Evolutionary conservation across 2,329 filamentous ascomycete genomes (phyloP).

Genomic region (Fusarium sp.): DNA sequence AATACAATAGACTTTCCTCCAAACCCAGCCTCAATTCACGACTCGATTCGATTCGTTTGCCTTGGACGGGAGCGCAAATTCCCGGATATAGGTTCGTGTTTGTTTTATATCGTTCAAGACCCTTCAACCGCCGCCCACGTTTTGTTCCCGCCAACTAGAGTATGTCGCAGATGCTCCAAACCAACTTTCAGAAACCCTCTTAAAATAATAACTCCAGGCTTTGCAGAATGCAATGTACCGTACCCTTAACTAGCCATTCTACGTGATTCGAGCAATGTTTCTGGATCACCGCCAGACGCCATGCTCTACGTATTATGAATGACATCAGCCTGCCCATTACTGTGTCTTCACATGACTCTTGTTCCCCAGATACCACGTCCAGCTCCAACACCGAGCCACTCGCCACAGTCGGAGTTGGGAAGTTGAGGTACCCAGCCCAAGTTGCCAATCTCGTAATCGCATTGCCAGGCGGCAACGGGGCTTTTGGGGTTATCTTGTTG

Average conservation of each 20-base stretch:
- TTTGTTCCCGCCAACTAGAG: constrained; percentile 39
- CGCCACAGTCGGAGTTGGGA: constrained; percentile 75
- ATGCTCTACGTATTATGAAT: constrained; percentile 24
- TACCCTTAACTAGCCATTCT: constrained; percentile 40
- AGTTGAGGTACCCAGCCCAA: constrained; percentile 84
- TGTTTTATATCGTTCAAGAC: constrained; percentile 31
- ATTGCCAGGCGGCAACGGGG: constrained; percentile 83
- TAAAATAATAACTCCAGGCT: constrained; percentile 45
- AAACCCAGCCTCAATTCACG: constrained; percentile 2
- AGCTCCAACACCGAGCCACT: constrained; percentile 86
- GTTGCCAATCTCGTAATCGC: constrained; percentile 88
- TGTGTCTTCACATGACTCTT: constrained; percentile 52
- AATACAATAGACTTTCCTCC: not conserved
- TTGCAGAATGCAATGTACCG: constrained; percentile 46
- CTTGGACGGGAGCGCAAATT: constrained; percentile 5
- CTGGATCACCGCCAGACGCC: constrained; percentile 12
- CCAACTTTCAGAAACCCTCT: constrained; percentile 35
- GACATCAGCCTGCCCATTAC: constrained; percentile 33
- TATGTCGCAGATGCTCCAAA: constrained; percentile 39
- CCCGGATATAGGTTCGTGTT: constrained; percentile 33
- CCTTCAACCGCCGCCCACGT: constrained; percentile 25
- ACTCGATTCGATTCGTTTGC: not conserved
- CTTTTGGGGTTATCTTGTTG: constrained; percentile 69
- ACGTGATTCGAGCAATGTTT: constrained; percentile 40
- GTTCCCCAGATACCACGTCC: constrained; percentile 87